Percentiles rank a stretch among this genome's conserved stretches.
Conservation (phyloP, 805 yeast species). For the Torulaspora gathmanii region DNA sequence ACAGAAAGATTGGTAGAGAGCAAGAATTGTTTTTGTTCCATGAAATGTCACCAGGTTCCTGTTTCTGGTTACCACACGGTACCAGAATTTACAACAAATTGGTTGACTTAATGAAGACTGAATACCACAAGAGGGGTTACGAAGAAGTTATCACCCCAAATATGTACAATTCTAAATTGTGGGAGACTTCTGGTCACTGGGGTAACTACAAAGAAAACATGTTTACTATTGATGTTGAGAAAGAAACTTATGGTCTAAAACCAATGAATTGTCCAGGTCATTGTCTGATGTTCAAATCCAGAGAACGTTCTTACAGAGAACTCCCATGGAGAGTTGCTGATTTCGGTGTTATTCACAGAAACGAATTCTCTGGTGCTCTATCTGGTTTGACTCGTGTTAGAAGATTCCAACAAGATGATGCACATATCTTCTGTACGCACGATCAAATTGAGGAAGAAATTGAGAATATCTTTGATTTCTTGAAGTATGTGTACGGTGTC, state of each 20-base stretch:
- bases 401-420: constrained; percentile 99
- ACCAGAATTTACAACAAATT: constrained; percentile 91
- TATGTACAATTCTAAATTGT: constrained; percentile 93
- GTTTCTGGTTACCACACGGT: constrained; percentile 99
- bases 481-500: constrained; percentile 78
- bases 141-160: constrained; percentile 99
- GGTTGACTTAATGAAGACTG: constrained; percentile 70
- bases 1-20: constrained; percentile 92
- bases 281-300: constrained; percentile 83
- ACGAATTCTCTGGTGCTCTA: constrained; percentile 92
- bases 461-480: constrained; percentile 76
- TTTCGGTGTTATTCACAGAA: constrained; percentile 95
- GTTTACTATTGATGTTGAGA: constrained; percentile 95
- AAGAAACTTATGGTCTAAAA: constrained; percentile 89
- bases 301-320: constrained; percentile 95
- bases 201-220: constrained; percentile 94
- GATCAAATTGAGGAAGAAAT: constrained; percentile 89
- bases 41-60: constrained; percentile 96
- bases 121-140: constrained; percentile 90
- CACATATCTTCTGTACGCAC: constrained; percentile 92
- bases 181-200: constrained; percentile 99
- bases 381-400: constrained; percentile 95
- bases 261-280: constrained; percentile 95
- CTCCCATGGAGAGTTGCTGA: constrained; percentile 99
- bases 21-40: constrained; percentile 94